phyloP scores from a whole-genome alignment of 176 grass and related monocot genomes.

The Alopecurus myosuroides region DNA sequence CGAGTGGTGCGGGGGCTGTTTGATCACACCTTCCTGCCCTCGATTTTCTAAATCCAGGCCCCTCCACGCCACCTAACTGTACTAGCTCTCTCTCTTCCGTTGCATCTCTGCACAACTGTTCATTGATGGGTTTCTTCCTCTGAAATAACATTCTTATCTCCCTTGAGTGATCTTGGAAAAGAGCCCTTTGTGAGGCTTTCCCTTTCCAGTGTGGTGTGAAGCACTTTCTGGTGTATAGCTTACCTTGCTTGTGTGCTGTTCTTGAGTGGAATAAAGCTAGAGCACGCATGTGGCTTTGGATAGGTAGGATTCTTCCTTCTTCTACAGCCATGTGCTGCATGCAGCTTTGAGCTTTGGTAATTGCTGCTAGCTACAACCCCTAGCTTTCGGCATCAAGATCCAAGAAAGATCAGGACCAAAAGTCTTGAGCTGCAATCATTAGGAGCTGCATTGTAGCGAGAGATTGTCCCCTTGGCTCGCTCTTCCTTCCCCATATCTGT shows the following conservation, averaged over 20 bases:
- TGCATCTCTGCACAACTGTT: not conserved
- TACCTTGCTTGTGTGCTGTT: conserved; percentile 21
- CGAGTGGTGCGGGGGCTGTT: conserved; percentile 8
- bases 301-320: conserved; percentile 32
- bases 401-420: conserved; percentile 35
- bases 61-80: conserved; percentile 25
- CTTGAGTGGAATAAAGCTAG: conserved; percentile 17
- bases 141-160: conserved; percentile 10
- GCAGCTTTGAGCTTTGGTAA: conserved; percentile 27
- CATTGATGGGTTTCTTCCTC: not conserved
- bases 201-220: conserved; percentile 33
- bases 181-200: conserved; percentile 18
- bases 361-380: not conserved
- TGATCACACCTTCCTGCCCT: not conserved
- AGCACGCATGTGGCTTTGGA: not conserved
- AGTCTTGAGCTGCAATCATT: conserved; percentile 37
- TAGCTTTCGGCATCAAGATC: conserved; percentile 43
- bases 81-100: not conserved
- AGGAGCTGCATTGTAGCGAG: conserved; percentile 29
- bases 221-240: conserved; percentile 15
- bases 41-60: conserved; percentile 36
- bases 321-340: conserved; percentile 18
- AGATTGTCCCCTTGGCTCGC: not conserved
- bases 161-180: conserved; percentile 23
- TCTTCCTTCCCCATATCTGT: not conserved